A percentile compares a stretch with the other conserved stretches of the same genome.
Conservation (phyloP, 352 stramenopile species). For the Globisporangium paroecandrum region DNA sequence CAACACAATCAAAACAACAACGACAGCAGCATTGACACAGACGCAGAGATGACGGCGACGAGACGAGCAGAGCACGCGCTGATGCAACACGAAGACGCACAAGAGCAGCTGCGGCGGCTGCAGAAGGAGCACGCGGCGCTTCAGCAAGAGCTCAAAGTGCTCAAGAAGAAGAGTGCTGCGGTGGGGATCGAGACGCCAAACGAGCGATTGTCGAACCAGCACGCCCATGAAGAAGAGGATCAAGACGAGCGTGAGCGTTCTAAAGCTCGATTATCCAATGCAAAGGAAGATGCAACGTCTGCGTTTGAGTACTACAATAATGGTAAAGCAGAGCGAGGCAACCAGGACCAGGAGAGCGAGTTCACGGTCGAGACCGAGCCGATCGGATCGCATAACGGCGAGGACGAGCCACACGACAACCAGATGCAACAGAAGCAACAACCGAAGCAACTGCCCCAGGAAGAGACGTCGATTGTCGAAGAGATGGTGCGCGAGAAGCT, state of each 20-base stretch:
- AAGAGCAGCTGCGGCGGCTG: background rate
- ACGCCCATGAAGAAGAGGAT: background rate
- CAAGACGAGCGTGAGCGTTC: background rate
- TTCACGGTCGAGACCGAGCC: slow-evolving; percentile 8
- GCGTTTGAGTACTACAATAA: slow-evolving; percentile 1
- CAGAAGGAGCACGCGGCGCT: slow-evolving; percentile 5
- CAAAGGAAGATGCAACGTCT: background rate
- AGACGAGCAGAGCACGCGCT: slow-evolving; percentile 4
- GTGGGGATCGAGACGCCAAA: no score
- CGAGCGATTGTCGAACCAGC: slow-evolving; percentile 6
- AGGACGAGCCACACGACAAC: background rate
- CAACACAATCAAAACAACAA: background rate
- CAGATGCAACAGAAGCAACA: background rate
- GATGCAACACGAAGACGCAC: slow-evolving; percentile 9
- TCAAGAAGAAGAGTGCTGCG: background rate
- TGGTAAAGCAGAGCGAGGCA: background rate
- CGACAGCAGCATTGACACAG: background rate
- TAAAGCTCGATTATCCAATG: background rate
- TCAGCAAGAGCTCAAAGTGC: background rate
- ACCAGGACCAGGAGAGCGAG: slow-evolving; percentile 12
- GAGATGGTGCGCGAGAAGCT: slow-evolving; percentile 22
- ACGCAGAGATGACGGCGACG: background rate
- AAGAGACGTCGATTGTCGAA: slow-evolving; percentile 13
- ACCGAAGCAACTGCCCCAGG: background rate
- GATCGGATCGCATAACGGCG: background rate